phyloP scores from a whole-genome alignment of 129 eudicot species.

The Arctium lappa region DNA sequence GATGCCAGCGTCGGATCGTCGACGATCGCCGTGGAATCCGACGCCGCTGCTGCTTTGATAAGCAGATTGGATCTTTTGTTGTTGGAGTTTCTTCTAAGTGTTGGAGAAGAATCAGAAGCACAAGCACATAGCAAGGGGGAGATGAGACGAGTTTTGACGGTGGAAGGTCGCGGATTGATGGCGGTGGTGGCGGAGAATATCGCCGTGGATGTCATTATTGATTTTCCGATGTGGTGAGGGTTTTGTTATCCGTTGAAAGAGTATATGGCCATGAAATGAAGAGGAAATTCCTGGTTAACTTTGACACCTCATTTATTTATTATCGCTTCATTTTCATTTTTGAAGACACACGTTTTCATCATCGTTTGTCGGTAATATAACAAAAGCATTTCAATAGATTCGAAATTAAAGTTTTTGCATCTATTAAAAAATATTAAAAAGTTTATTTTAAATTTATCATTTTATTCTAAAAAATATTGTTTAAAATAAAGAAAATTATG shows the following conservation, averaged over 20 bases:
- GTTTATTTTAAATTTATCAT: too few relatives aligned
- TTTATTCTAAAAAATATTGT: too few relatives aligned
- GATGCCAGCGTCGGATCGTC: slow-evolving; percentile 22
- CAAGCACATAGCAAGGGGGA: slow-evolving; percentile 9
- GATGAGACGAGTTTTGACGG: background rate
- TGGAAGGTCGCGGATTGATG: slow-evolving; percentile 10
- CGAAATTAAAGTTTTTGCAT: too few relatives aligned
- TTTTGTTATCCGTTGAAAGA: background rate
- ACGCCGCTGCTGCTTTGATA: slow-evolving; percentile 24
- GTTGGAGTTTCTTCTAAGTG: background rate
- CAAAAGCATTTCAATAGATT: too few relatives aligned
- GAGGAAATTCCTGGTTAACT: background rate
- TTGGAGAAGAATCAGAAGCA: background rate
- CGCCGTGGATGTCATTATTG: slow-evolving; percentile 39
- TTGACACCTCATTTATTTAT: background rate
- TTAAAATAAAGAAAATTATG: too few relatives aligned
- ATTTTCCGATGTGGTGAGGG: background rate
- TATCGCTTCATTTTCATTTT: background rate
- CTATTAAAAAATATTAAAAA: too few relatives aligned
- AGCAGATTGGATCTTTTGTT: slow-evolving; percentile 8
- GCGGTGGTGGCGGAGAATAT: slow-evolving; percentile 25
- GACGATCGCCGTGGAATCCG: slow-evolving; percentile 15
- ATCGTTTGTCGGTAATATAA: too few relatives aligned
- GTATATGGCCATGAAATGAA: background rate
- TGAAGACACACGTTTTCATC: too few relatives aligned